Evolutionary conservation across 257 asterid genomes (phyloP).

Genomic region (Capsicum pubescens): DNA sequence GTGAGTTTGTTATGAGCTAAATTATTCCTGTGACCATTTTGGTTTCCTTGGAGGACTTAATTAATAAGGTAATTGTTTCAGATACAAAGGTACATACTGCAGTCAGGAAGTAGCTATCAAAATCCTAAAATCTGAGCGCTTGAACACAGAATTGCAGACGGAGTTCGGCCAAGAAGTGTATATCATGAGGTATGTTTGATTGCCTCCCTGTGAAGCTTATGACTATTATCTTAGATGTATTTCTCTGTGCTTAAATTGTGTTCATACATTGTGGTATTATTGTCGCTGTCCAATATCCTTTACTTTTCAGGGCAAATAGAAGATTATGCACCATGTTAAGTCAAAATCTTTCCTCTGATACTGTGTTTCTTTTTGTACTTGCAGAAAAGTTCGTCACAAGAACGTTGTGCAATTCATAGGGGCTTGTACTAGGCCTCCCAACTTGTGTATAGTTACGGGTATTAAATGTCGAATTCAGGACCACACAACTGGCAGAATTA

Average conservation of each 20-base stretch:
- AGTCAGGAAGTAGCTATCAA: constrained; percentile 97
- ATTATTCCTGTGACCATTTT: constrained; percentile 28
- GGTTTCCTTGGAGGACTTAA: constrained; percentile 23
- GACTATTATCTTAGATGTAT: neutral
- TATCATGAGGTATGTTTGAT: constrained; percentile 80
- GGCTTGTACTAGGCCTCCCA: constrained; percentile 93
- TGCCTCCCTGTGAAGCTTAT: constrained; percentile 14
- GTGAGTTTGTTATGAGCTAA: constrained; percentile 40
- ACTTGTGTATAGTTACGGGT: constrained; percentile 97
- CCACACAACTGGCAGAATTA: constrained; percentile 3
- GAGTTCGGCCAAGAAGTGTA: constrained; percentile 98
- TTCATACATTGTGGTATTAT: neutral
- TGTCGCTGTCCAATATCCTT: constrained; percentile 1
- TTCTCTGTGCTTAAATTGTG: constrained; percentile 7
- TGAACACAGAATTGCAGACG: constrained; percentile 79
- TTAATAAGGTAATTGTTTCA: constrained; percentile 37
- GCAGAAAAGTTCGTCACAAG: constrained; percentile 98
- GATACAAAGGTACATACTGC: constrained; percentile 85
- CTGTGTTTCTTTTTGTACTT: constrained; percentile 33
- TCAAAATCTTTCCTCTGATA: constrained; percentile 28
- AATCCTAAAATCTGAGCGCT: constrained; percentile 89
- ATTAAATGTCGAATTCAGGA: neutral
- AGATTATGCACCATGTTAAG: neutral
- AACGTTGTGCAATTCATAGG: constrained; percentile 98
- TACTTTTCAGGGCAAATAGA: constrained; percentile 21